Conservation (phyloP, 176 grass and related monocot species). For the Chloris gayana region DNA sequence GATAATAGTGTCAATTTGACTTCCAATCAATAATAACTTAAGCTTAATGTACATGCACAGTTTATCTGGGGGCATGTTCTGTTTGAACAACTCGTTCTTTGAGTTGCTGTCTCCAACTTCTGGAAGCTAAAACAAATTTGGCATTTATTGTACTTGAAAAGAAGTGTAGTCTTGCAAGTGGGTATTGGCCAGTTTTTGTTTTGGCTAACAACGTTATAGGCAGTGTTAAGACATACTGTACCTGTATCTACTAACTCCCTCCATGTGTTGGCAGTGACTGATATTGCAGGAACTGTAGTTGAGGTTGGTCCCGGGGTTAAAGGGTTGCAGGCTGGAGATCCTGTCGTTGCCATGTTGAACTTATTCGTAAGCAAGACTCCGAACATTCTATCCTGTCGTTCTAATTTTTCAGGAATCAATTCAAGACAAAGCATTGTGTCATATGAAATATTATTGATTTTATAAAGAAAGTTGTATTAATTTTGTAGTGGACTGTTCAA, state of each 20-base stretch:
- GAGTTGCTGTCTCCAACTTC: not conserved
- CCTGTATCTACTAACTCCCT: not conserved
- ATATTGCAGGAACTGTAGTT: constrained; percentile 66
- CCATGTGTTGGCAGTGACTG: constrained; percentile 42
- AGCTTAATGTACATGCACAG: too few species aligned
- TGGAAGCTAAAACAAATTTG: not conserved
- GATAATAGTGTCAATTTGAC: too few species aligned
- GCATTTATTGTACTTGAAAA: too few species aligned
- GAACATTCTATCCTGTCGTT: not conserved
- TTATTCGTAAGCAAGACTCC: constrained; percentile 37
- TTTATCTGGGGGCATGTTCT: not conserved
- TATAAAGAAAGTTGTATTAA: not conserved
- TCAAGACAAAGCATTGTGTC: too few species aligned
- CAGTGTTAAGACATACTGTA: not conserved
- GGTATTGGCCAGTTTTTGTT: too few species aligned
- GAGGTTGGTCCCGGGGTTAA: constrained; percentile 53
- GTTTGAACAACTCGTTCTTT: not conserved
- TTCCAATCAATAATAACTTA: too few species aligned
- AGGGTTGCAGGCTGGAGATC: constrained; percentile 55
- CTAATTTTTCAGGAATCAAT: not conserved
- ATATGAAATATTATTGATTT: not conserved
- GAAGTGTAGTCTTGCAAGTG: too few species aligned
- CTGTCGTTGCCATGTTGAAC: constrained; percentile 53
- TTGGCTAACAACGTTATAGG: too few species aligned
- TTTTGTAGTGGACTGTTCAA: not conserved